Percentiles rank a stretch among this genome's conserved stretches.
Conservation (phyloP, 2,329 filamentous ascomycete genomes). For the Trichophaea hybrida region DNA sequence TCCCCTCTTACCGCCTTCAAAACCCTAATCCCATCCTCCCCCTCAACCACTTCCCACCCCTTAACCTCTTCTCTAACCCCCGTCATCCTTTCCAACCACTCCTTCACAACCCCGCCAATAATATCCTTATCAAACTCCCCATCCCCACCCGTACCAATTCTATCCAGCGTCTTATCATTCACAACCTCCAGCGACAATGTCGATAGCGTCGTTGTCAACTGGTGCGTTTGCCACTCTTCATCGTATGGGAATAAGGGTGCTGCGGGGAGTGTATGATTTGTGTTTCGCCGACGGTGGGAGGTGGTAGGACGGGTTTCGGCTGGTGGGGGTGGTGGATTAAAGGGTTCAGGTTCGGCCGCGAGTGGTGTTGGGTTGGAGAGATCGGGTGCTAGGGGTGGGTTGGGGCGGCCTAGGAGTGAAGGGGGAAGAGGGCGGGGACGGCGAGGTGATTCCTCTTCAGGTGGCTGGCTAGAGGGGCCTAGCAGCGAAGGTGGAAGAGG, state of each 20-base stretch:
- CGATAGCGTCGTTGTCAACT: neutral
- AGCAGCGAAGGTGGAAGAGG: neutral
- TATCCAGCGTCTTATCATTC: too few relatives aligned
- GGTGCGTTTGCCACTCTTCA: neutral
- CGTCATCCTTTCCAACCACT: too few relatives aligned
- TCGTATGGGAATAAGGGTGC: neutral
- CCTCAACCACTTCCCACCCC: too few relatives aligned
- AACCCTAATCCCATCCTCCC: too few relatives aligned
- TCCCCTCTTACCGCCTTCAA: too few relatives aligned
- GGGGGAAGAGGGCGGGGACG: neutral
- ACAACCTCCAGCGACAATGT: neutral
- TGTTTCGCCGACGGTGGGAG: neutral
- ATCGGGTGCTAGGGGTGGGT: neutral
- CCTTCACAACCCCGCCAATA: too few relatives aligned
- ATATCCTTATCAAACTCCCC: too few relatives aligned
- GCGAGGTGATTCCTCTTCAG: neutral
- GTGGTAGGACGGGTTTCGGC: neutral
- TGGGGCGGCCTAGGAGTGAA: neutral
- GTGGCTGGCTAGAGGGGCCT: neutral
- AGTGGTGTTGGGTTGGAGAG: neutral
- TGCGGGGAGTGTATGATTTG: neutral
- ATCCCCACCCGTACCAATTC: too few relatives aligned
- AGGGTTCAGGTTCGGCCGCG: neutral
- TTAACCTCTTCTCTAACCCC: too few relatives aligned
- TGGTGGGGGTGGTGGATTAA: neutral